Conservation (phyloP, 148 eudicot genomes). For the Chenopodium formosanum region DNA sequence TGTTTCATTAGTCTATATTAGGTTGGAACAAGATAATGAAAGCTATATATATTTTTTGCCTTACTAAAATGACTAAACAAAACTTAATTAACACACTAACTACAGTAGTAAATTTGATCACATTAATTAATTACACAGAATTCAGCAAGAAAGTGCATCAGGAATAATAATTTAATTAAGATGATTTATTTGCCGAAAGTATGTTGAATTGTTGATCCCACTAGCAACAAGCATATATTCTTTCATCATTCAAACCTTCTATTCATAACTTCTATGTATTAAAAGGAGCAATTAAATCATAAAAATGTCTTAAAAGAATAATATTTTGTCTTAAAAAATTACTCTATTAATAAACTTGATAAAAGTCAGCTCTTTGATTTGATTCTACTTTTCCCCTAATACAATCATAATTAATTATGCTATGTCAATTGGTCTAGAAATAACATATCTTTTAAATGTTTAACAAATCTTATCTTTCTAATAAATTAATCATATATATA, state of each 20-base stretch:
- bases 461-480: background rate
- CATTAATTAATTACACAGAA: background rate
- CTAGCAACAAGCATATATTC: conserved; percentile 23
- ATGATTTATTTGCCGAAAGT: conserved; percentile 15
- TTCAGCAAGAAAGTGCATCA: background rate
- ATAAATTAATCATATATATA: background rate
- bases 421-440: background rate
- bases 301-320: background rate
- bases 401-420: conserved; percentile 5
- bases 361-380: conserved; percentile 24
- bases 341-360: background rate
- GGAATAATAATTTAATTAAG: background rate
- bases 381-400: background rate
- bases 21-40: conserved; percentile 8
- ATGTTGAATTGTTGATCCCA: conserved; percentile 12
- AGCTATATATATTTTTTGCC: background rate
- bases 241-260: conserved; percentile 8
- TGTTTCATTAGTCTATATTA: background rate
- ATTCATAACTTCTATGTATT: background rate
- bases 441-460: background rate
- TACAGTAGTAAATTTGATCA: background rate
- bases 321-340: background rate
- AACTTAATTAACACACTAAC: background rate
- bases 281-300: background rate
- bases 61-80: background rate